Conservation (phyloP, 441 rosid genomes). For the Gossypium gossypioides region DNA sequence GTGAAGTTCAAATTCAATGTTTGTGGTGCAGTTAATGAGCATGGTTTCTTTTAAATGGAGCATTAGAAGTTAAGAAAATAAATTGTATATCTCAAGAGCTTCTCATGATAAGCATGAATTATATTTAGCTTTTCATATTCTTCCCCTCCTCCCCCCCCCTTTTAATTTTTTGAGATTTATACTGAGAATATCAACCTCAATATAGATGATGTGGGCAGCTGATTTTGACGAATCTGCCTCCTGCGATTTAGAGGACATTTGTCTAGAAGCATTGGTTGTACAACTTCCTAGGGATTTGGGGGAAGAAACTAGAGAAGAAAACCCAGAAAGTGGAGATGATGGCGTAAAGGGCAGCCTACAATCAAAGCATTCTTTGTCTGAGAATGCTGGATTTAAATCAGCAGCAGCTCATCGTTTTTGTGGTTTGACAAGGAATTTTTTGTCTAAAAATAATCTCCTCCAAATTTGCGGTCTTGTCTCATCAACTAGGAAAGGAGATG, state of each 20-base stretch:
- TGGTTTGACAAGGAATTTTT: conserved; percentile 63
- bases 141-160: too few relatives aligned
- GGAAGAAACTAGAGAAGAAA: conserved; percentile 38
- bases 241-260: conserved; percentile 51
- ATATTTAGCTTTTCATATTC: neutral
- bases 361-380: conserved; percentile 31
- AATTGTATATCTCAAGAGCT: neutral
- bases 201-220: conserved; percentile 99
- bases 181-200: conserved; percentile 14
- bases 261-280: conserved; percentile 61
- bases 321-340: conserved; percentile 30
- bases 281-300: conserved; percentile 41
- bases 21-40: neutral
- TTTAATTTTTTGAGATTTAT: neutral
- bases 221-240: conserved; percentile 63
- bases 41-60: neutral
- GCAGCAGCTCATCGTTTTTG: conserved; percentile 52
- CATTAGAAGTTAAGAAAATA: neutral
- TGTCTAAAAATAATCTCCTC: conserved; percentile 52
- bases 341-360: conserved; percentile 34
- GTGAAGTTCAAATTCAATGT: neutral
- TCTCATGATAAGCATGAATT: neutral
- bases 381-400: conserved; percentile 39
- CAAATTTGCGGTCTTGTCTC: conserved; percentile 43
- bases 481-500: conserved; percentile 55